Percentiles rank a stretch among this genome's conserved stretches.
These are phyloP conservation scores for Xylariaceae sp. DNA, from an alignment of 2,329 filamentous ascomycete genomes.

Conservation along the genomic window DNA sequence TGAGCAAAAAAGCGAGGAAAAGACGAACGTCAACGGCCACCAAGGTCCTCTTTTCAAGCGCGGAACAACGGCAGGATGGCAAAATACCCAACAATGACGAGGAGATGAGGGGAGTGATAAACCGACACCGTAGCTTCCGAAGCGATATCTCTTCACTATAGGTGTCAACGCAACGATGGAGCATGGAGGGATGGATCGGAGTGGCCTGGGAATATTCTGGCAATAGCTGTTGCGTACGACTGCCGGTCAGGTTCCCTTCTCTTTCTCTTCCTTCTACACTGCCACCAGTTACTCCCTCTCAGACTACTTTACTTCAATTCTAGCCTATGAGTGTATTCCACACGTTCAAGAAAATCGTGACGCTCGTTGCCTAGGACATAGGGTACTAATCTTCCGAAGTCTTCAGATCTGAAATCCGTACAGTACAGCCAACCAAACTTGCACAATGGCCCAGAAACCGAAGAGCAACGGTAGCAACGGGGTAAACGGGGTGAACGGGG, in stretches of 20 bases:
- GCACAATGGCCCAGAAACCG: too few relatives aligned
- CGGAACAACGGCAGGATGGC: neutral
- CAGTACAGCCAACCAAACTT: too few relatives aligned
- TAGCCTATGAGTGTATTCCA: too few relatives aligned
- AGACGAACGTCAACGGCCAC: neutral
- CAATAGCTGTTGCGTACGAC: neutral
- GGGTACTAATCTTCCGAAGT: too few relatives aligned
- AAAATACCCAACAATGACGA: neutral
- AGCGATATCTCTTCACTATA: neutral
- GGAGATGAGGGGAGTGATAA: neutral
- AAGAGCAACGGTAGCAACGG: too few relatives aligned
- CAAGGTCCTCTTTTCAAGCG: slow-evolving; percentile 10
- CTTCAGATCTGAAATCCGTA: too few relatives aligned
- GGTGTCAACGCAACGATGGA: neutral
- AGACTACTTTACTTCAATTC: too few relatives aligned
- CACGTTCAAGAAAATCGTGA: too few relatives aligned
- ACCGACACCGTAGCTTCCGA: neutral
- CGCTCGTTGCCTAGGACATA: too few relatives aligned
- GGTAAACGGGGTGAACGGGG: too few relatives aligned
- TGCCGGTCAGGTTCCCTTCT: neutral
- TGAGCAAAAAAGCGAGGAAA: neutral
- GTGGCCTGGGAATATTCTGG: neutral
- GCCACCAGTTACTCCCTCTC: too few relatives aligned
- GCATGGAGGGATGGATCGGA: neutral
- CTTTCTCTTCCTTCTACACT: neutral